Conservation (phyloP, 768 basidiomycete genomes). For the Pleurotus djamor region DNA sequence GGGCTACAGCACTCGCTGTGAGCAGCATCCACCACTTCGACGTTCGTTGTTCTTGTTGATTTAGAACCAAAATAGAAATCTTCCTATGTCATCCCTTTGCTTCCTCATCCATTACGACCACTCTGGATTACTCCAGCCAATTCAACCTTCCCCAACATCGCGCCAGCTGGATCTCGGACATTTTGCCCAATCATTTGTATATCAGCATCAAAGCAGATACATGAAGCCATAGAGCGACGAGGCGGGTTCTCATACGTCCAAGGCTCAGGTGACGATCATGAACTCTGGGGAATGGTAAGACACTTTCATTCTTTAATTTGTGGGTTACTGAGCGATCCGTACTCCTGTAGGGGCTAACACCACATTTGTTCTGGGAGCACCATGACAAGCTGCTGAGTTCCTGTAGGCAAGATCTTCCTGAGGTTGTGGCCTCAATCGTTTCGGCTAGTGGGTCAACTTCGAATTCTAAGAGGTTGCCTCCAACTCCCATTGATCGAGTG, state of each 20-base stretch:
- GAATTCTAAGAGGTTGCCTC: not conserved
- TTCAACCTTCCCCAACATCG: slow-evolving; percentile 35
- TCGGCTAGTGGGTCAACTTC: slow-evolving; percentile 2
- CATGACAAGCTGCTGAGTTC: slow-evolving; percentile 43
- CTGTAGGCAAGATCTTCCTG: slow-evolving; percentile 46
- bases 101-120: slow-evolving; percentile 72
- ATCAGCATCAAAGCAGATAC: slow-evolving; percentile 76
- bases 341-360: slow-evolving; percentile 64
- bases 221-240: slow-evolving; percentile 59
- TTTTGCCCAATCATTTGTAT: slow-evolving; percentile 81
- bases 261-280: slow-evolving; percentile 95
- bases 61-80: slow-evolving; percentile 47
- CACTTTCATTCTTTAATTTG: not conserved
- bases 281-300: slow-evolving; percentile 78
- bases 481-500: slow-evolving; percentile 31
- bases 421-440: slow-evolving; percentile 33
- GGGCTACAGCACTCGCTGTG: slow-evolving; percentile 72
- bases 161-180: slow-evolving; percentile 20
- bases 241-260: slow-evolving; percentile 87
- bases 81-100: slow-evolving; percentile 61
- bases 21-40: slow-evolving; percentile 9
- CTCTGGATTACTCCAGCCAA: slow-evolving; percentile 86
- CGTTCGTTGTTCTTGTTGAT: not conserved
- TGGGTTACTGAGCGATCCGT: not conserved
- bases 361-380: slow-evolving; percentile 69